A percentile compares a stretch with the other conserved stretches of the same genome.
These are phyloP conservation scores for Penstemon barbatus DNA, from an alignment of 257 asterid species.

Conservation along the genomic window DNA sequence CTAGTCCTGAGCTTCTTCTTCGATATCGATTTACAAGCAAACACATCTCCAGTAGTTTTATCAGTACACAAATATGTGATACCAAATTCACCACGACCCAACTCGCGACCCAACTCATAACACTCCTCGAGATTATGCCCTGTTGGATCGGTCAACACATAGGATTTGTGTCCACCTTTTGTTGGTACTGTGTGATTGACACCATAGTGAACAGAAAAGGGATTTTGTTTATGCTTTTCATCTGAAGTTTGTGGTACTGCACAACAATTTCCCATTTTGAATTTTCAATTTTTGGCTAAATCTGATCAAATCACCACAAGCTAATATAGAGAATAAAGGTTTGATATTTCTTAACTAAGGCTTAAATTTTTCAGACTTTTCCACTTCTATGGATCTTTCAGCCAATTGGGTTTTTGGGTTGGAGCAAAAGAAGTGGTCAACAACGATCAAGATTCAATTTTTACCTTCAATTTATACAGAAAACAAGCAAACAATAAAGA, in stretches of 20 bases:
- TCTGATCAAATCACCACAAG: background rate
- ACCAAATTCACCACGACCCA: slow-evolving; percentile 63
- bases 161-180: slow-evolving; percentile 39
- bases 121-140: slow-evolving; percentile 47
- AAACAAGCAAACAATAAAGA: background rate
- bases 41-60: slow-evolving; percentile 38
- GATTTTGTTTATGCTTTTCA: slow-evolving; percentile 46
- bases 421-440: slow-evolving; percentile 19
- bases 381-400: slow-evolving; percentile 15
- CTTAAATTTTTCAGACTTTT: slow-evolving; percentile 15
- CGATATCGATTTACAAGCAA: slow-evolving; percentile 62
- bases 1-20: slow-evolving; percentile 61
- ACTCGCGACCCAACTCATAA: slow-evolving; percentile 56
- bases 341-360: slow-evolving; percentile 13
- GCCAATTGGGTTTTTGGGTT: slow-evolving; percentile 21
- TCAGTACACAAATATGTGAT: slow-evolving; percentile 56
- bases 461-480: slow-evolving; percentile 16
- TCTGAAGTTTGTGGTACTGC: slow-evolving; percentile 50
- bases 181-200: slow-evolving; percentile 11
- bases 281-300: background rate
- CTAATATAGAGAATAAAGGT: background rate
- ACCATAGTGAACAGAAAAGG: slow-evolving; percentile 33
- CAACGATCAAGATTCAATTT: slow-evolving; percentile 22
- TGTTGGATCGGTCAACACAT: slow-evolving; percentile 47
- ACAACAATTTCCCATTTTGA: slow-evolving; percentile 61